Evolutionary conservation across 768 basidiomycete genomes (phyloP), one percentile per base, ranked within the genome.

Genomic region (Tulasnella sp.): DNA sequence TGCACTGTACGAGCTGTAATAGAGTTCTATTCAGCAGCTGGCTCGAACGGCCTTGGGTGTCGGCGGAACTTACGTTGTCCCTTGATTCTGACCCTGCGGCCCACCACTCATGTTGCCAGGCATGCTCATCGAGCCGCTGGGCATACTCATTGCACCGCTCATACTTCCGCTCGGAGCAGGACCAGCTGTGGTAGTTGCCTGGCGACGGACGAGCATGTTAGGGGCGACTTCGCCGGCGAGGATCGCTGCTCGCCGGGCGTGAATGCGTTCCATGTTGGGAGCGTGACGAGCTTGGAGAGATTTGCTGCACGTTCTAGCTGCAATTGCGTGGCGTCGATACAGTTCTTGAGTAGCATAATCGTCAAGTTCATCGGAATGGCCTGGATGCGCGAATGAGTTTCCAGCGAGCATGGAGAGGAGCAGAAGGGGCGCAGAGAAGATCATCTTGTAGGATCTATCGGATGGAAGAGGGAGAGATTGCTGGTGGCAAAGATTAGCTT

Each of bases 221-320:
- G 61, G 61, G 32, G 61, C 61, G 13, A 67, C 61, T 11, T 67
- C 61, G 26, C 61, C 61, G 32, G 61, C 61, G 13, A 67, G 61
- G 61, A 67, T 67, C 4, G 61, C 61, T 13, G 61, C 61, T 16
- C 61, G n/a, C 3, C 61, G 61, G n/a, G 61, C 61, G 61, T 67
- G 61, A 29, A 67, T 67, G 61, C 61, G 61, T 32, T 67, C 61
- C 61, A 67, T 67, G n/a, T 5, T 32, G 13, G 61, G 61, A 32
- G 61, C 61, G n/a, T 32, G 61, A n/a, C 61, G 61, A 32, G 61
- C 61, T 67, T 13, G n/a, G 26, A 67, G 61, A n/a, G 61, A 67
- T 6, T 29, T 67, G 61, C 61, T 67, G 61, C 61, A 67, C 13
- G 15, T 67, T 32, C 61, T 9, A 29, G 61, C 61, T 5, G 32